phyloP scores from a whole-genome alignment of 305 asterid species.

The Petunia hybrid region DNA sequence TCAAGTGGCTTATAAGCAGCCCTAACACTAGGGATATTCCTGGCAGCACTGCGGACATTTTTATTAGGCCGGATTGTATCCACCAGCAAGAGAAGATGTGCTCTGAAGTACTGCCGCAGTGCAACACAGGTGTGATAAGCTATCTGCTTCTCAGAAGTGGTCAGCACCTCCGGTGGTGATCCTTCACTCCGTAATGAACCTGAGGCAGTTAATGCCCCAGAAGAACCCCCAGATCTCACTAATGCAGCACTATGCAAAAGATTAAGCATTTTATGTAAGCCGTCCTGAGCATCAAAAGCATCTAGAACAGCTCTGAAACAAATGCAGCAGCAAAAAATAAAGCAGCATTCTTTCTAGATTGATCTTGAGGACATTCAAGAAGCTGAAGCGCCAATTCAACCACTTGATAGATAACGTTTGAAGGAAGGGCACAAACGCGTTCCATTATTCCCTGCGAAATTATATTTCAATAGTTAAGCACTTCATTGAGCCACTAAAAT shows the following conservation, averaged over 20 bases:
- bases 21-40: conserved; percentile 71
- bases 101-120: conserved; percentile 90
- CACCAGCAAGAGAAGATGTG: conserved; percentile 85
- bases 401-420: conserved; percentile 75
- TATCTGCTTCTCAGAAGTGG: conserved; percentile 96
- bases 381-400: conserved; percentile 95
- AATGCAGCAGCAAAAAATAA: conserved; percentile 93
- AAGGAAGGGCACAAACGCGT: conserved; percentile 96
- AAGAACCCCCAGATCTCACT: conserved; percentile 86
- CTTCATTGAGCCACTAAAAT: neutral
- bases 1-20: conserved; percentile 96
- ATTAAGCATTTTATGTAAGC: conserved; percentile 83
- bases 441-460: conserved; percentile 93
- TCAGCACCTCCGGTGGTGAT: conserved; percentile 85
- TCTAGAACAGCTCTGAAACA: conserved; percentile 92
- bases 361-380: conserved; percentile 83
- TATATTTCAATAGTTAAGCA: conserved; percentile 37
- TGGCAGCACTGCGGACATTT: conserved; percentile 77
- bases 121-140: conserved; percentile 97
- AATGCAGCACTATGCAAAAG: conserved; percentile 93
- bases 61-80: conserved; percentile 92
- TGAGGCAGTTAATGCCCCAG: conserved; percentile 72
- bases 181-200: conserved; percentile 84
- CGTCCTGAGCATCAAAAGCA: conserved; percentile 92
- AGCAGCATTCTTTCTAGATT: conserved; percentile 94